phyloP scores from a whole-genome alignment of 1,284 basidiomycete species.

The Hypsizygus ulmarius region DNA sequence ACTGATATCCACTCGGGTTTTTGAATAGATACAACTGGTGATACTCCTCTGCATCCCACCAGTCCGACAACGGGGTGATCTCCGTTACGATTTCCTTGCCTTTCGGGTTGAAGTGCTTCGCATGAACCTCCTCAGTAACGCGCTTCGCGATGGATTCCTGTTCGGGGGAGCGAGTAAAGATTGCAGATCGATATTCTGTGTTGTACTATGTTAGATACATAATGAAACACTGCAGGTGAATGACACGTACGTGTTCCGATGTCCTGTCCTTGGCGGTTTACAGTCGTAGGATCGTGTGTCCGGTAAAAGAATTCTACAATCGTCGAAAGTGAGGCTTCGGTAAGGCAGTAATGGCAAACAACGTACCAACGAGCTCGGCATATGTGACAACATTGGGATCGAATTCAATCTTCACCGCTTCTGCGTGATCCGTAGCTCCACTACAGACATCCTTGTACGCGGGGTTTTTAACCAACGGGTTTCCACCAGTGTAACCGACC shows the following conservation, averaged over 20 bases:
- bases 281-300: slow-evolving; percentile 91
- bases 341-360: slow-evolving; percentile 18
- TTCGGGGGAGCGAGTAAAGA: slow-evolving; percentile 80
- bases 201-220: not conserved
- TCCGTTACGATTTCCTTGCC: slow-evolving; percentile 78
- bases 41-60: slow-evolving; percentile 85
- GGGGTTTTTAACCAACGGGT: slow-evolving; percentile 51
- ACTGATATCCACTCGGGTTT: slow-evolving; percentile 48
- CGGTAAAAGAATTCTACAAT: slow-evolving; percentile 86
- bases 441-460: slow-evolving; percentile 78
- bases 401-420: slow-evolving; percentile 85
- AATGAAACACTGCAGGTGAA: not conserved
- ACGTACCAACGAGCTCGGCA: slow-evolving; percentile 76
- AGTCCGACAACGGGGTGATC: slow-evolving; percentile 61
- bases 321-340: slow-evolving; percentile 4
- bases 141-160: slow-evolving; percentile 76
- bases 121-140: slow-evolving; percentile 85
- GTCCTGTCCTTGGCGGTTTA: slow-evolving; percentile 78
- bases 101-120: slow-evolving; percentile 76
- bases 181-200: slow-evolving; percentile 89
- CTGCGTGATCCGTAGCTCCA: slow-evolving; percentile 86
- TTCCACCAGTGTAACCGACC: slow-evolving; percentile 84
- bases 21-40: slow-evolving; percentile 85
- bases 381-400: slow-evolving; percentile 79
- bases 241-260: slow-evolving; percentile 67